Conservation (phyloP, 352 stramenopile genomes). For the Globisporangium sylvaticum region DNA sequence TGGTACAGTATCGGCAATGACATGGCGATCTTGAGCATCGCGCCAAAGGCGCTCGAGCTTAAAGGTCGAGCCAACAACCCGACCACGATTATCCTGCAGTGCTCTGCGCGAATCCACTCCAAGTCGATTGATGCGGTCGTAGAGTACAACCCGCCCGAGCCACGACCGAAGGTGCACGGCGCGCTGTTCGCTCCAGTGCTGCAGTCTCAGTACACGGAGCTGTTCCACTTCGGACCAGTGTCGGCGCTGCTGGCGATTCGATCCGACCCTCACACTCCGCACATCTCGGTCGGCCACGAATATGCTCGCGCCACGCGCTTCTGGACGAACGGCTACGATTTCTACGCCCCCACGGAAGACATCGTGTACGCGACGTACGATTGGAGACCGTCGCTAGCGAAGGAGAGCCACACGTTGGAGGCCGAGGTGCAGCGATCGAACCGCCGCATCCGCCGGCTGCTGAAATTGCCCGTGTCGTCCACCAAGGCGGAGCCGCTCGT, state of each 20-base stretch:
- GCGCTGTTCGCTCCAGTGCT: slow-evolving; percentile 48
- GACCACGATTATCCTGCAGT: slow-evolving; percentile 59
- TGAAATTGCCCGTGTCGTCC: slow-evolving; percentile 45
- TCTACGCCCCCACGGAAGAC: slow-evolving; percentile 70
- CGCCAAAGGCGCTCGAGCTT: slow-evolving; percentile 54
- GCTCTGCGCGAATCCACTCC: slow-evolving; percentile 77
- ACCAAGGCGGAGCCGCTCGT: slow-evolving; percentile 24
- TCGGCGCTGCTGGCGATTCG: slow-evolving; percentile 56
- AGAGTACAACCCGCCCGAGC: slow-evolving; percentile 76
- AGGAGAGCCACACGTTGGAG: slow-evolving; percentile 21
- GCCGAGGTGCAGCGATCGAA: slow-evolving; percentile 24
- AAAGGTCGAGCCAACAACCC: slow-evolving; percentile 27
- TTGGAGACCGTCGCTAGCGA: slow-evolving; percentile 26
- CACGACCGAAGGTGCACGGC: slow-evolving; percentile 26
- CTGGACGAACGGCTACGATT: slow-evolving; percentile 85
- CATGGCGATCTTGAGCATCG: slow-evolving; percentile 73
- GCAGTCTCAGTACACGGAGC: slow-evolving; percentile 77
- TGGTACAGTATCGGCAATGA: slow-evolving; percentile 80
- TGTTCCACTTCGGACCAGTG: slow-evolving; percentile 75
- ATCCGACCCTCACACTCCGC: slow-evolving; percentile 67
- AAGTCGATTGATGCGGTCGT: slow-evolving; percentile 59
- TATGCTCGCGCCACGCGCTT: slow-evolving; percentile 79
- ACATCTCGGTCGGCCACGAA: slow-evolving; percentile 58
- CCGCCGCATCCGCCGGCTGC: slow-evolving; percentile 62
- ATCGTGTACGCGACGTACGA: slow-evolving; percentile 65